Evolutionary conservation across 305 asterid species (phyloP).

Genomic region (Nicotiana rustica): DNA sequence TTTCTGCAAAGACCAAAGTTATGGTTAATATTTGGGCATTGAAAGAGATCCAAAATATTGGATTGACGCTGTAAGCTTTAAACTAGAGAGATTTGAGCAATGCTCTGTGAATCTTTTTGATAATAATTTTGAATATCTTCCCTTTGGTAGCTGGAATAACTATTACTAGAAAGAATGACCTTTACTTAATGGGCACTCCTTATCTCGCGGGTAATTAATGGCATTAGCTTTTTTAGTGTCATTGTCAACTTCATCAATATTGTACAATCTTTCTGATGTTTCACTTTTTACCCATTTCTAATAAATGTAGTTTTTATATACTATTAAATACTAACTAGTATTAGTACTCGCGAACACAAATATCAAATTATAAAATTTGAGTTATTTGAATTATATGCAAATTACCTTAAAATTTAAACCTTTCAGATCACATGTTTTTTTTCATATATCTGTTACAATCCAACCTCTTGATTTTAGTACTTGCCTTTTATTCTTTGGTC

Average conservation of each 20-base stretch:
- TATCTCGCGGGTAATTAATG: not conserved
- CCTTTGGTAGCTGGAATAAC: conserved; percentile 29
- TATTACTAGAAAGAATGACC: not conserved
- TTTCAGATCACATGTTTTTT: too few relatives aligned
- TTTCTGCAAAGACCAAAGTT: too few relatives aligned
- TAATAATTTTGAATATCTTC: not conserved
- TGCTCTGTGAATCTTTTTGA: conserved; percentile 48
- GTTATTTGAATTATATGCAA: too few relatives aligned
- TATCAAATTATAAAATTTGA: too few relatives aligned
- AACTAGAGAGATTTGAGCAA: conserved; percentile 59
- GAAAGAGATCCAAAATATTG: too few relatives aligned
- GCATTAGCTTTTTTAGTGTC: not conserved
- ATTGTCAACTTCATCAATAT: not conserved
- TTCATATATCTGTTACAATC: too few relatives aligned
- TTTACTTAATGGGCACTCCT: conserved; percentile 5
- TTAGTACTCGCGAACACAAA: too few relatives aligned
- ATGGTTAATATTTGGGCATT: too few relatives aligned
- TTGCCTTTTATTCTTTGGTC: too few relatives aligned
- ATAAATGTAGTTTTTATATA: not conserved
- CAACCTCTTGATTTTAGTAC: too few relatives aligned
- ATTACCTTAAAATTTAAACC: too few relatives aligned
- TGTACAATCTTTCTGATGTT: not conserved
- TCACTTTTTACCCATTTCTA: not conserved
- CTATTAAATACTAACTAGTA: too few relatives aligned
- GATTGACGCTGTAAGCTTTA: conserved; percentile 47